Conservation (phyloP, 805 yeast species). For the Zygoascus biomembranicola region DNA sequence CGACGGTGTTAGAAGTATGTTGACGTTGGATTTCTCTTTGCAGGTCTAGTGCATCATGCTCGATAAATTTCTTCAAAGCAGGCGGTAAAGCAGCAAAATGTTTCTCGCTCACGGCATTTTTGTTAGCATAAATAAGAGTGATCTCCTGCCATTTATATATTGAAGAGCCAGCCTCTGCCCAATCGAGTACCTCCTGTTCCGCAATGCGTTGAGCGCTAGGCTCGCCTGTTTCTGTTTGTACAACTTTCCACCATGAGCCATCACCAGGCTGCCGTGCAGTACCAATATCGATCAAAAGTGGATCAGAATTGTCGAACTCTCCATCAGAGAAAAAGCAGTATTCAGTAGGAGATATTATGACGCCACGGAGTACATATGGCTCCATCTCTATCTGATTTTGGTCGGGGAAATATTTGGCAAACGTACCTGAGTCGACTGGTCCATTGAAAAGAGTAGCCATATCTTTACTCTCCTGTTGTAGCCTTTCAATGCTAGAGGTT, state of each 20-base stretch:
- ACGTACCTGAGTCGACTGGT: not conserved
- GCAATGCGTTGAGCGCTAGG: slow-evolving; percentile 4
- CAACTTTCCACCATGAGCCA: slow-evolving; percentile 12
- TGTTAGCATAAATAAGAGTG: slow-evolving; percentile 15
- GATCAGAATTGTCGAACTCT: not conserved
- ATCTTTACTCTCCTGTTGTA: not conserved
- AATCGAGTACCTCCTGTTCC: slow-evolving; percentile 12
- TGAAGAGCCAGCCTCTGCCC: slow-evolving; percentile 14
- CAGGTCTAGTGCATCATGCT: slow-evolving; percentile 7
- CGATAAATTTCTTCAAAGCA: slow-evolving; percentile 8
- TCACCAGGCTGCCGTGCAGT: not conserved
- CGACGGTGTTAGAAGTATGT: not conserved
- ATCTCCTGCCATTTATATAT: slow-evolving; percentile 19
- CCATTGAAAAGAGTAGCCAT: slow-evolving; percentile 9
- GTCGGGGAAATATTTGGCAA: slow-evolving; percentile 10
- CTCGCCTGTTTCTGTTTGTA: not conserved
- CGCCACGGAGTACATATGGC: slow-evolving; percentile 15
- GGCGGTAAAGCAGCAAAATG: slow-evolving; percentile 6
- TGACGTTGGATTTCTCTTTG: not conserved
- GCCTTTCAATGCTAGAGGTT: not conserved
- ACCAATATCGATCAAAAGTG: slow-evolving; percentile 10
- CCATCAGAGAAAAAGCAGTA: slow-evolving; percentile 10
- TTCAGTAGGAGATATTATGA: slow-evolving; percentile 17
- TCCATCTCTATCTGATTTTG: slow-evolving; percentile 8
- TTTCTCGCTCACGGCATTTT: slow-evolving; percentile 8